Percentiles rank a stretch among this genome's conserved stretches.
These are phyloP conservation scores for Xylaria hypoxylon DNA, from an alignment of 2,329 filamentous ascomycete genomes.

Conservation along the genomic window DNA sequence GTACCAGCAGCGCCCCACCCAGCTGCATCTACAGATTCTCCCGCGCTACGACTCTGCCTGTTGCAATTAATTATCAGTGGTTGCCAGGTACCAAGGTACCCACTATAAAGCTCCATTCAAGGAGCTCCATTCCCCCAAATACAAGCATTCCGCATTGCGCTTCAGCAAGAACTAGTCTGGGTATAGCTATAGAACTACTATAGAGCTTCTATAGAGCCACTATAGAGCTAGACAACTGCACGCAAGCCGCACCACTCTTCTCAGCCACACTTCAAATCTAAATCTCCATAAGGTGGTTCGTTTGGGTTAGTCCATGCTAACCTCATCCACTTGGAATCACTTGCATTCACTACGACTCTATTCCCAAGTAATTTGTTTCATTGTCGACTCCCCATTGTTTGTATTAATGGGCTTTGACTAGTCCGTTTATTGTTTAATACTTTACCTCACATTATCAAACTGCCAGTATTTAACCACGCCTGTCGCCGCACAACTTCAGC, in stretches of 20 bases:
- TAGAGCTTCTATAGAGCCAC: no score
- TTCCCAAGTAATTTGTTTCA: not conserved
- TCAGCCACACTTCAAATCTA: slow-evolving; percentile 31
- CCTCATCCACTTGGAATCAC: slow-evolving; percentile 3
- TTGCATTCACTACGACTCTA: not conserved
- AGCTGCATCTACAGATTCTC: slow-evolving; percentile 26
- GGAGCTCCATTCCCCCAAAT: not conserved
- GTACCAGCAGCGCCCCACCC: slow-evolving; percentile 25
- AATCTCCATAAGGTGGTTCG: not conserved
- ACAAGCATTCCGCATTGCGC: not conserved
- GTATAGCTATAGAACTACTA: no score
- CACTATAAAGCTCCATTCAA: not conserved
- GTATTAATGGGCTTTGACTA: slow-evolving; percentile 1
- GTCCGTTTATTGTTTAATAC: slow-evolving; percentile 15
- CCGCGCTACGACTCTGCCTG: slow-evolving; percentile 15
- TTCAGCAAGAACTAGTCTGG: not conserved
- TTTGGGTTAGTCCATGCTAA: slow-evolving; percentile 5
- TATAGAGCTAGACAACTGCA: not conserved
- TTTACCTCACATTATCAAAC: slow-evolving; percentile 13
- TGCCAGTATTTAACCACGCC: not conserved
- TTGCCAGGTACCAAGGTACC: slow-evolving; percentile 27
- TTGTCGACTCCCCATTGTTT: not conserved
- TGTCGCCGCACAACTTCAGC: not conserved
- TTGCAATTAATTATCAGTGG: slow-evolving; percentile 5
- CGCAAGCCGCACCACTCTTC: slow-evolving; percentile 19